Conservation (phyloP, 148 eudicot species). For the Pharnaceum exiguum region DNA sequence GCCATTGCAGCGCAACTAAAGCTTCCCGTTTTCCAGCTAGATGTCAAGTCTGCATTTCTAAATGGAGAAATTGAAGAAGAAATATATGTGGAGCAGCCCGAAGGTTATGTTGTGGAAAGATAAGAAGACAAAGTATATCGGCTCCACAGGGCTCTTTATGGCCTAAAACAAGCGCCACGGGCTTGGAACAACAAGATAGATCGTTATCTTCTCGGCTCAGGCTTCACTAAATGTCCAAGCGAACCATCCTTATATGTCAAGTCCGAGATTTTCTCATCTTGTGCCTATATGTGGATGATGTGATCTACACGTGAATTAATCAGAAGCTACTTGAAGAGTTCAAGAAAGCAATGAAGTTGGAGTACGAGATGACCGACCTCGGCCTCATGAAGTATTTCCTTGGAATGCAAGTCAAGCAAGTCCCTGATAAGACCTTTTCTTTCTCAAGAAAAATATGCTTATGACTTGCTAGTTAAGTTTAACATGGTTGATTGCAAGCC, state of each 20-base stretch:
- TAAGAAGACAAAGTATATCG: not conserved
- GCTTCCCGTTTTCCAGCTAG: not conserved
- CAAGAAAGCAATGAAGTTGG: conserved; percentile 9
- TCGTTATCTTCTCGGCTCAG: not conserved
- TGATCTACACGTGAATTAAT: conserved; percentile 1
- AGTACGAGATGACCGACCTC: conserved; percentile 11
- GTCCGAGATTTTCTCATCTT: not conserved
- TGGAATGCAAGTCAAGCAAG: conserved; percentile 10
- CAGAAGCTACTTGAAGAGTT: not conserved
- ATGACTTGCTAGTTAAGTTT: not conserved
- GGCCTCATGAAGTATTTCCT: conserved; percentile 9
- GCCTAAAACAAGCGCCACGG: not conserved
- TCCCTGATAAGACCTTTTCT: not conserved
- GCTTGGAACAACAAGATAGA: conserved; percentile 20
- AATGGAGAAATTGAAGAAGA: conserved; percentile 7
- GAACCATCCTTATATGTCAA: conserved; percentile 3
- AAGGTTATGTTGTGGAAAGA: not conserved
- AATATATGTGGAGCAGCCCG: conserved; percentile 16
- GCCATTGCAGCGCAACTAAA: not conserved
- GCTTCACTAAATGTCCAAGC: not conserved
- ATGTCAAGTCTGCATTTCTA: not conserved
- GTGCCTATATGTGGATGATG: conserved; percentile 18
- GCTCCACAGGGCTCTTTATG: not conserved
- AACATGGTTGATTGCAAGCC: conserved; percentile 7
- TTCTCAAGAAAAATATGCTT: conserved; percentile 8